Evolutionary conservation across 805 yeast species (phyloP).

Genomic region (Yamadazyma phyllophila): DNA sequence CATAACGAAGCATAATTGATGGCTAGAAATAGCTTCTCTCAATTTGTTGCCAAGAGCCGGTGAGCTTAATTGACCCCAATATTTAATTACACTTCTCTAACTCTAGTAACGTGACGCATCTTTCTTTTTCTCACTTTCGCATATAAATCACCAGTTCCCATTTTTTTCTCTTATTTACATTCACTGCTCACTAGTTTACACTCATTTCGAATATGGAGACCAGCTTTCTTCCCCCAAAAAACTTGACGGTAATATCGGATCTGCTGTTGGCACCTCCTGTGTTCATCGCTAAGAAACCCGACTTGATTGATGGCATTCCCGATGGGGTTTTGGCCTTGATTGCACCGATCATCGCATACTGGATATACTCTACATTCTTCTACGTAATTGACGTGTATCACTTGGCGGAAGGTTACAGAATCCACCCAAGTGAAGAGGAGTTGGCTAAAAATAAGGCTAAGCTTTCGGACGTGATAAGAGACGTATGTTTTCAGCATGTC

Average conservation of each 20-base stretch:
- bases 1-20: too few species aligned
- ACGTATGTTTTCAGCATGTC: constrained; percentile 81
- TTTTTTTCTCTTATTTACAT: constrained; percentile 5
- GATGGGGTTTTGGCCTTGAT: constrained; percentile 72
- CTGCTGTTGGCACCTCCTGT: constrained; percentile 13
- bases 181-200: neutral
- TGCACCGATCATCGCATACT: constrained; percentile 79
- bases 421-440: constrained; percentile 91
- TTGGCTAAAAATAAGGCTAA: constrained; percentile 71
- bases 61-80: too few species aligned
- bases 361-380: constrained; percentile 74
- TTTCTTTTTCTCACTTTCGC: constrained; percentile 2
- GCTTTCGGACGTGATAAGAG: constrained; percentile 65
- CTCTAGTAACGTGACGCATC: constrained; percentile 6
- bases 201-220: constrained; percentile 1
- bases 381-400: constrained; percentile 71
- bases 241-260: constrained; percentile 10
- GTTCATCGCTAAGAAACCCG: constrained; percentile 27
- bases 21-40: too few species aligned
- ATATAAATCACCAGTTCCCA: constrained; percentile 5
- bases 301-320: constrained; percentile 57
- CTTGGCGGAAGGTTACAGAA: constrained; percentile 78
- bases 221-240: constrained; percentile 8
- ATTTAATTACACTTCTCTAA: too few species aligned
- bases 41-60: too few species aligned